phyloP scores from a whole-genome alignment of 768 basidiomycete species.

The Suillus americanus region DNA sequence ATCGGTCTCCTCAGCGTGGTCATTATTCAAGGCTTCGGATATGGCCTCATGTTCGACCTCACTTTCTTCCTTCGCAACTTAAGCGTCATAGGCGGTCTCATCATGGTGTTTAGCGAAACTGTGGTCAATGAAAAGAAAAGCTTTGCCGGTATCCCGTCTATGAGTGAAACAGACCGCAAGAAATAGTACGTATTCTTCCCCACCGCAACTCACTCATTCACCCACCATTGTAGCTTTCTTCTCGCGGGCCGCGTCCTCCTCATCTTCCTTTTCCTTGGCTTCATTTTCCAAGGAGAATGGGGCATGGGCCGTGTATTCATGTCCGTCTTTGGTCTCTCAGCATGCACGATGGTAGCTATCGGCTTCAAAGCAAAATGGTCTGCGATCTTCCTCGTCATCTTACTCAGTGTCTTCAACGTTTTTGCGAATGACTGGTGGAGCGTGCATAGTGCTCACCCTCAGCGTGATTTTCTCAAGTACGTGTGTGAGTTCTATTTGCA shows the following conservation, averaged over 20 bases:
- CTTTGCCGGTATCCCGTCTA: slow-evolving; percentile 87
- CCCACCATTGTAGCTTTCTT: slow-evolving; percentile 68
- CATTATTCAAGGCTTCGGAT: slow-evolving; percentile 94
- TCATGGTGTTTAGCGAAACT: slow-evolving; percentile 99
- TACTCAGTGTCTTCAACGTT: slow-evolving; percentile 93
- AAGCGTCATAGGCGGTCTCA: slow-evolving; percentile 94
- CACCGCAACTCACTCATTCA: not conserved
- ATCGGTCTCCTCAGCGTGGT: slow-evolving; percentile 90
- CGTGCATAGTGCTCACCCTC: slow-evolving; percentile 88
- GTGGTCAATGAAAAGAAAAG: slow-evolving; percentile 83
- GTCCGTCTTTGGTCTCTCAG: slow-evolving; percentile 85
- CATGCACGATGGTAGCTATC: slow-evolving; percentile 94
- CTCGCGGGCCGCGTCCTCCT: slow-evolving; percentile 95
- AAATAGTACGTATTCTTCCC: slow-evolving; percentile 76
- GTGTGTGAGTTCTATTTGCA: slow-evolving; percentile 26
- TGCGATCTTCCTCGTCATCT: slow-evolving; percentile 89
- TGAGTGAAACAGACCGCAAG: slow-evolving; percentile 94
- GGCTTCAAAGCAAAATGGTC: slow-evolving; percentile 99
- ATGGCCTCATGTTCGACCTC: slow-evolving; percentile 98
- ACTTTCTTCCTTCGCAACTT: slow-evolving; percentile 99
- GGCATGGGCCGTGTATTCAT: slow-evolving; percentile 82
- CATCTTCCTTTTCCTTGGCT: slow-evolving; percentile 99
- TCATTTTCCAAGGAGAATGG: slow-evolving; percentile 94
- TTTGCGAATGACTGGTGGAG: slow-evolving; percentile 99
- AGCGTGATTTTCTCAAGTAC: slow-evolving; percentile 96